These are phyloP conservation scores for Starmerella geochares DNA, from an alignment of 805 yeast genomes.

Conservation along the genomic window DNA sequence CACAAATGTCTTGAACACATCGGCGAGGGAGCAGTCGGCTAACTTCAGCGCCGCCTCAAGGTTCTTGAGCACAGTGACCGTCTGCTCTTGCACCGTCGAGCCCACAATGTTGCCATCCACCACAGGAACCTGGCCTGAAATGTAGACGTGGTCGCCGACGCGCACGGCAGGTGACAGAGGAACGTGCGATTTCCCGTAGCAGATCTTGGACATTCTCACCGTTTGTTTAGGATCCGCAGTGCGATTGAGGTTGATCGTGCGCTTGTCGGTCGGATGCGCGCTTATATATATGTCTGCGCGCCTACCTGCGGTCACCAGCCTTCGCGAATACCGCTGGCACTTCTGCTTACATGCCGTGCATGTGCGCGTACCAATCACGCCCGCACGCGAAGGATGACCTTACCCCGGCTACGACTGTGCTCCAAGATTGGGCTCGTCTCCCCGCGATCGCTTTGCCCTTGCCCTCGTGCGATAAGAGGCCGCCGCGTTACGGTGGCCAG, in stretches of 20 bases:
- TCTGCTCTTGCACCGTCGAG: constrained; percentile 19
- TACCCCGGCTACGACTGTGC: no score
- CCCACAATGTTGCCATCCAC: constrained; percentile 20
- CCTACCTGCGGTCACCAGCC: background rate
- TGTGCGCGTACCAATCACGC: background rate
- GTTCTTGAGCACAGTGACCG: constrained; percentile 12
- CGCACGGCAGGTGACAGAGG: constrained; percentile 23
- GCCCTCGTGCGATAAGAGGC: background rate
- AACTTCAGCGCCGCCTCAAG: constrained; percentile 15
- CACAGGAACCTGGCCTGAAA: constrained; percentile 21
- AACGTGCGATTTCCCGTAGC: constrained; percentile 17
- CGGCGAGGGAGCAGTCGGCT: constrained; percentile 14
- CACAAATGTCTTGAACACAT: constrained; percentile 18
- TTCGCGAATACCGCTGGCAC: background rate
- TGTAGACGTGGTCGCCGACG: constrained; percentile 19
- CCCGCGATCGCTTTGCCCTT: no score
- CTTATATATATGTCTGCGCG: background rate
- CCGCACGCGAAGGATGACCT: background rate
- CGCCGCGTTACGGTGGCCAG: background rate
- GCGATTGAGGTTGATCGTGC: no score
- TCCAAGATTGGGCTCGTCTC: no score
- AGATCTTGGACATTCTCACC: constrained; percentile 13
- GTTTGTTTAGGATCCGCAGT: no score
- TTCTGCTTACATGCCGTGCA: background rate
- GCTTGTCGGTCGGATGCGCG: background rate